Evolutionary conservation across 192 early-diverging fungal species (phyloP).

Genomic region (Backusella tuberculispora): DNA sequence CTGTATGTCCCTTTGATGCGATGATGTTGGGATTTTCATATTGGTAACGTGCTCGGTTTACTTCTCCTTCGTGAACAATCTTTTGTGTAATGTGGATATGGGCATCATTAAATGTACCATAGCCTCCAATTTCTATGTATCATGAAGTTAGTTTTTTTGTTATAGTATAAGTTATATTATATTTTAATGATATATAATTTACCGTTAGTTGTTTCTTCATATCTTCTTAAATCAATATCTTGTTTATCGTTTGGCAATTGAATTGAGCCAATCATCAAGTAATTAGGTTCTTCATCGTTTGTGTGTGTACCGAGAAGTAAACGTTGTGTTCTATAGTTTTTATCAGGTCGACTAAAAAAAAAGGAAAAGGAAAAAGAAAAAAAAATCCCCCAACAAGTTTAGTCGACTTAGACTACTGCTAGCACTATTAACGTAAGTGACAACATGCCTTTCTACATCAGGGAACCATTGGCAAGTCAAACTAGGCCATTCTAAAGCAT

Average conservation of each 20-base stretch:
- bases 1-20: slow-evolving; percentile 89
- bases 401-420: neutral
- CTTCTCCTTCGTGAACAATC: slow-evolving; percentile 97
- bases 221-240: slow-evolving; percentile 43
- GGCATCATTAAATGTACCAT: slow-evolving; percentile 52
- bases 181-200: neutral
- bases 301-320: slow-evolving; percentile 96
- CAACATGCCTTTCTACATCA: slow-evolving; percentile 77
- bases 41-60: slow-evolving; percentile 98
- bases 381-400: too few relatives aligned
- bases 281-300: slow-evolving; percentile 94
- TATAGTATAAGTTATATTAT: neutral
- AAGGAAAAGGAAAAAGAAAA: slow-evolving; percentile 9
- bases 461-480: slow-evolving; percentile 98
- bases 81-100: slow-evolving; percentile 91
- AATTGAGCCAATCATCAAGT: slow-evolving; percentile 93
- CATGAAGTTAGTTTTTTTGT: neutral
- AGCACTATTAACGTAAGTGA: neutral
- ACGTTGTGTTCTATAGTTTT: slow-evolving; percentile 89
- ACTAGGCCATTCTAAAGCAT: slow-evolving; percentile 99
- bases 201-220: slow-evolving; percentile 42
- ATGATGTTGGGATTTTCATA: slow-evolving; percentile 95
- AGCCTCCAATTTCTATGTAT: slow-evolving; percentile 33
- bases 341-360: slow-evolving; percentile 64
- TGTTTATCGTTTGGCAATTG: slow-evolving; percentile 49